A percentile compares a stretch with the other conserved stretches of the same genome.
Conservation (phyloP, 1,284 basidiomycete species). For the Ustilago shanxiensis region DNA sequence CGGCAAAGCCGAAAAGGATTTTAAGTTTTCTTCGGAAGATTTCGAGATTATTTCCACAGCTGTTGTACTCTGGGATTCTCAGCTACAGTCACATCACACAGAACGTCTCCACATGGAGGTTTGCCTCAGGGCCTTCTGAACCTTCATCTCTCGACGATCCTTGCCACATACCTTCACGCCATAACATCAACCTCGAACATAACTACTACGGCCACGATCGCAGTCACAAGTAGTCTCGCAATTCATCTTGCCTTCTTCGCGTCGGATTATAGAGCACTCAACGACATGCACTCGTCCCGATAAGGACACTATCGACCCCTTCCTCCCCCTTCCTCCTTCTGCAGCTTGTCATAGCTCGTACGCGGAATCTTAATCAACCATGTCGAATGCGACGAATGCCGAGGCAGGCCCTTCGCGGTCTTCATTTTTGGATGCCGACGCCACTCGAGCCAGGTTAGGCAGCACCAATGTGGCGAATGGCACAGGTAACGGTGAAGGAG, state of each 20-base stretch:
- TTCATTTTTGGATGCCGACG: not conserved
- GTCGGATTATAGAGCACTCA: not conserved
- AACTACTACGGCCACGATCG: not conserved
- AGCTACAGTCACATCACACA: not conserved
- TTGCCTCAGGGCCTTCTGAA: constrained; percentile 10
- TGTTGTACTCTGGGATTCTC: constrained; percentile 2
- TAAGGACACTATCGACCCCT: not conserved
- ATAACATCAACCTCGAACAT: not conserved
- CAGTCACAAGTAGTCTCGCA: no score
- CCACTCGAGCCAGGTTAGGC: constrained; percentile 10
- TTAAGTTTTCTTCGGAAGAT: constrained; percentile 29
- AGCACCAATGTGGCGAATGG: constrained; percentile 32
- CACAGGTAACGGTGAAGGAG: constrained; percentile 18
- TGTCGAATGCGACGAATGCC: constrained; percentile 16
- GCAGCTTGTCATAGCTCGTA: not conserved
- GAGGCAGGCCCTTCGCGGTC: constrained; percentile 31
- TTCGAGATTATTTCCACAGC: constrained; percentile 8
- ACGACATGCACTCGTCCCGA: not conserved
- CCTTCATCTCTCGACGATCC: not conserved
- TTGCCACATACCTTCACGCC: not conserved
- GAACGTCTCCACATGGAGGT: constrained; percentile 16
- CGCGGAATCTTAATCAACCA: not conserved
- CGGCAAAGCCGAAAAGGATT: constrained; percentile 36
- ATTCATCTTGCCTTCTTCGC: not conserved
- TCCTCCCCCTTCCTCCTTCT: not conserved